phyloP scores from a whole-genome alignment of 768 basidiomycete genomes.

The Termitomyces sp. region DNA sequence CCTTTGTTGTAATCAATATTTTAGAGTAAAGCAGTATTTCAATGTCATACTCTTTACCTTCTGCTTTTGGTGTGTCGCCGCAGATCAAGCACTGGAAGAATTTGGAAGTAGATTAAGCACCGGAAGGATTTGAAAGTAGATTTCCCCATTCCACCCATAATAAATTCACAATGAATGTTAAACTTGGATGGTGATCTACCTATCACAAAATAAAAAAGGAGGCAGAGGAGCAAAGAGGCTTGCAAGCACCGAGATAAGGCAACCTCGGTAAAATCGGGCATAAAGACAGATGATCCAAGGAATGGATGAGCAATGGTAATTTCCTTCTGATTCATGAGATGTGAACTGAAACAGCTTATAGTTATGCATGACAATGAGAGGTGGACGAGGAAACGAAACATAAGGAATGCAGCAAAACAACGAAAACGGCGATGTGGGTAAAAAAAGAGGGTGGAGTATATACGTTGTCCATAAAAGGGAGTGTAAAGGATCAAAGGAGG shows the following conservation, averaged over 20 bases:
- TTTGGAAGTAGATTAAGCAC: no score
- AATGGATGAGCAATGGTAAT: neutral
- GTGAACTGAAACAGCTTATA: conserved; percentile 14
- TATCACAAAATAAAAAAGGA: neutral
- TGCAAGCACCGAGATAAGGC: neutral
- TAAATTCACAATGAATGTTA: neutral
- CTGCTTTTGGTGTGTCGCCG: neutral
- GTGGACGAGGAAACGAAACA: conserved; percentile 15
- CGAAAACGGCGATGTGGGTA: conserved; percentile 34
- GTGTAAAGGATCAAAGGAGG: conserved; percentile 12
- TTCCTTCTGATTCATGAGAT: neutral
- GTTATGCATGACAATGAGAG: conserved; percentile 13
- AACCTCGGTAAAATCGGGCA: neutral
- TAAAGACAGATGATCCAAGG: neutral
- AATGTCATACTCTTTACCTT: no score
- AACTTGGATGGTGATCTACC: no score
- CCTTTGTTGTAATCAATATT: neutral
- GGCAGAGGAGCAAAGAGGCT: neutral
- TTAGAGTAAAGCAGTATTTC: neutral
- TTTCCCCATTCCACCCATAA: neutral
- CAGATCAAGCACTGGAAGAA: neutral
- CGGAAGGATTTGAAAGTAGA: neutral
- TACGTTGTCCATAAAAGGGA: conserved; percentile 16
- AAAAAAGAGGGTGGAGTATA: conserved; percentile 12
- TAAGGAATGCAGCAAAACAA: conserved; percentile 30